These are phyloP conservation scores for Opeltia flavorubescens DNA, from an alignment of 495 filamentous ascomycete genomes.

Conservation along the genomic window DNA sequence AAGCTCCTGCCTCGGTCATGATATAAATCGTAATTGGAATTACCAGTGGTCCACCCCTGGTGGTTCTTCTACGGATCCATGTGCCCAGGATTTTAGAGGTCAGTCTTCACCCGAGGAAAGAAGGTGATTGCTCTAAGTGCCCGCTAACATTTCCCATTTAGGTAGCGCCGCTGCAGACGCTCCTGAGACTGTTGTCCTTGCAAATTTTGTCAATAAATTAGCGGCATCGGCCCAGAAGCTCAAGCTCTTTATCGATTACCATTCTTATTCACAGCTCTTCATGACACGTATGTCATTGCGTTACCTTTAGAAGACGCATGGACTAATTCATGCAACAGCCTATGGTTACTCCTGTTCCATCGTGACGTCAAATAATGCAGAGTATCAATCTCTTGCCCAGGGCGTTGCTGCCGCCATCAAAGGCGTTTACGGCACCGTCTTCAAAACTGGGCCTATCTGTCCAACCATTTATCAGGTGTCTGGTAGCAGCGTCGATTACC, in stretches of 20 bases:
- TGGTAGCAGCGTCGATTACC: slow-evolving; percentile 40
- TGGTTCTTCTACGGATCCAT: slow-evolving; percentile 38
- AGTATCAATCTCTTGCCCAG: slow-evolving; percentile 14
- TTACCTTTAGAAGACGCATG: slow-evolving; percentile 26
- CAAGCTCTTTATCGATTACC: slow-evolving; percentile 48
- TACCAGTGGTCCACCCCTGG: slow-evolving; percentile 34
- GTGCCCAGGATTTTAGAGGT: slow-evolving; percentile 41
- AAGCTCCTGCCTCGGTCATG: slow-evolving; percentile 36
- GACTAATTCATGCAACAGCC: slow-evolving; percentile 16
- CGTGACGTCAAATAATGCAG: slow-evolving; percentile 26
- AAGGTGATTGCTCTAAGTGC: too few species aligned
- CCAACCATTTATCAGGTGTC: slow-evolving; percentile 44
- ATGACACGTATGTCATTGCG: slow-evolving; percentile 19
- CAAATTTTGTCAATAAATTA: slow-evolving; percentile 24
- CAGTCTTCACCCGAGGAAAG: neutral
- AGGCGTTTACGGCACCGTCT: slow-evolving; percentile 31
- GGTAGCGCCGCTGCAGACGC: slow-evolving; percentile 26
- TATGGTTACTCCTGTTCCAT: slow-evolving; percentile 36
- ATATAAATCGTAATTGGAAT: slow-evolving; percentile 55
- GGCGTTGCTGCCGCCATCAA: slow-evolving; percentile 24
- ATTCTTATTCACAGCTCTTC: slow-evolving; percentile 41
- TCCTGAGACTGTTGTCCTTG: slow-evolving; percentile 35
- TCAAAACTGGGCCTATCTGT: slow-evolving; percentile 36
- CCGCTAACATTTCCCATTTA: too few species aligned
- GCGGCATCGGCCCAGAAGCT: slow-evolving; percentile 27